Conservation (phyloP, 179 eudicot genomes). For the Silene vulgaris region DNA sequence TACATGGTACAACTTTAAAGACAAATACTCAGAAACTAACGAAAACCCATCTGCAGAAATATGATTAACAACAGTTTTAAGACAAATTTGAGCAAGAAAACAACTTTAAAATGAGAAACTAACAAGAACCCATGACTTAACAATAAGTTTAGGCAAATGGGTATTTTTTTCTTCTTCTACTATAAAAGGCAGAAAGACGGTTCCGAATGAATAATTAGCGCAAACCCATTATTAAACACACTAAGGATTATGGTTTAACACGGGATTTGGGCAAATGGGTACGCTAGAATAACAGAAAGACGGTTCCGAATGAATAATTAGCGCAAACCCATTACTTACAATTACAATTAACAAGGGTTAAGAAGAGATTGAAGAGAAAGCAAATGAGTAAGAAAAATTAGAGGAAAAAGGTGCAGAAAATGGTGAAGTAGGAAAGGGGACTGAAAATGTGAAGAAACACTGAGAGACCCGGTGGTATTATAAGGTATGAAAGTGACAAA, state of each 20-base stretch:
- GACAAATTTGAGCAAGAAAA: constrained; percentile 25
- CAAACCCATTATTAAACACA: constrained; percentile 37
- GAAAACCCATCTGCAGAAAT: constrained; percentile 43
- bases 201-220: constrained; percentile 33
- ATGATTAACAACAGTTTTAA: constrained; percentile 13
- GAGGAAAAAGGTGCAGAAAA: not conserved
- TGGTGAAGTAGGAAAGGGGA: not conserved
- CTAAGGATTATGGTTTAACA: constrained; percentile 13
- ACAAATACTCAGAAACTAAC: constrained; percentile 28
- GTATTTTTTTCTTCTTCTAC: too few relatives aligned
- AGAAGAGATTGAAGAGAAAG: not conserved
- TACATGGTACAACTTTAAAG: constrained; percentile 37
- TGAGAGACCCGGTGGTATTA: too few relatives aligned
- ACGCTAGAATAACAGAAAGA: constrained; percentile 3
- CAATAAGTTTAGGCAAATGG: not conserved
- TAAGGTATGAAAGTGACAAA: constrained; percentile 22
- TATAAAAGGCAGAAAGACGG: not conserved
- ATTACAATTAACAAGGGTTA: constrained; percentile 4
- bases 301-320: constrained; percentile 27
- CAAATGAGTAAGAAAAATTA: not conserved
- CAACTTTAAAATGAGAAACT: constrained; percentile 24
- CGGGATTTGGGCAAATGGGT: constrained; percentile 27
- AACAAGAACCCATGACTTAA: constrained; percentile 54
- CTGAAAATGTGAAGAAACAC: not conserved
- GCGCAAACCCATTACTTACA: constrained; percentile 46